These are phyloP conservation scores for Hypocreales sp. DNA, from an alignment of 2,329 filamentous ascomycete species.

Conservation along the genomic window DNA sequence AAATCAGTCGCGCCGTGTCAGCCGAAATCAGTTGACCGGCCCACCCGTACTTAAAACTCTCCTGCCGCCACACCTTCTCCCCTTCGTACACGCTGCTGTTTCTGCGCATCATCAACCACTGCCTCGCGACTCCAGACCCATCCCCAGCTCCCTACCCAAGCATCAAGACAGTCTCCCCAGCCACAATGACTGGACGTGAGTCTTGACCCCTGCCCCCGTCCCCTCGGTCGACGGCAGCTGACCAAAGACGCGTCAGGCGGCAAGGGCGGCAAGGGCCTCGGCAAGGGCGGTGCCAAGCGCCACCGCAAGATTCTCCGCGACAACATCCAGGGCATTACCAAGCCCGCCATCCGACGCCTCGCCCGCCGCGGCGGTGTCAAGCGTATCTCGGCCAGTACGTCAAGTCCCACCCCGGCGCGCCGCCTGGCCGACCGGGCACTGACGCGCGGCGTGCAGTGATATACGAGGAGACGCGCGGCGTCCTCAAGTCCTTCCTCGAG, in stretches of 20 bases:
- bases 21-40: slow-evolving; percentile 19
- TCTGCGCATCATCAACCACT: too few species aligned
- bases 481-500: slow-evolving; percentile 66
- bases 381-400: slow-evolving; percentile 92
- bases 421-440: too few species aligned
- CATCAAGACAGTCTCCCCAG: too few species aligned
- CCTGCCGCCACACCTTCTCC: slow-evolving; percentile 11
- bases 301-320: slow-evolving; percentile 98
- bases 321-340: slow-evolving; percentile 99
- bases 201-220: too few species aligned
- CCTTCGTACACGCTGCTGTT: too few species aligned
- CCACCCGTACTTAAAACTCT: slow-evolving; percentile 23
- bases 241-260: too few species aligned
- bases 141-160: slow-evolving; percentile 4
- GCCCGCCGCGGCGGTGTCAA: slow-evolving; percentile 99
- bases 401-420: too few species aligned
- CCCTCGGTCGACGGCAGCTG: too few species aligned
- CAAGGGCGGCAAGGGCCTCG: slow-evolving; percentile 94
- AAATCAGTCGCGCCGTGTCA: slow-evolving; percentile 2
- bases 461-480: slow-evolving; percentile 65
- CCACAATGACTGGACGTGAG: slow-evolving; percentile 23
- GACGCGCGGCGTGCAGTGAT: slow-evolving; percentile 37
- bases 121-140: slow-evolving; percentile 5
- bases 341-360: slow-evolving; percentile 96
- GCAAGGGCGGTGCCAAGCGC: slow-evolving; percentile 97